phyloP scores from a whole-genome alignment of 2,329 filamentous ascomycete genomes.

The Tolypocladium guangdongense region DNA sequence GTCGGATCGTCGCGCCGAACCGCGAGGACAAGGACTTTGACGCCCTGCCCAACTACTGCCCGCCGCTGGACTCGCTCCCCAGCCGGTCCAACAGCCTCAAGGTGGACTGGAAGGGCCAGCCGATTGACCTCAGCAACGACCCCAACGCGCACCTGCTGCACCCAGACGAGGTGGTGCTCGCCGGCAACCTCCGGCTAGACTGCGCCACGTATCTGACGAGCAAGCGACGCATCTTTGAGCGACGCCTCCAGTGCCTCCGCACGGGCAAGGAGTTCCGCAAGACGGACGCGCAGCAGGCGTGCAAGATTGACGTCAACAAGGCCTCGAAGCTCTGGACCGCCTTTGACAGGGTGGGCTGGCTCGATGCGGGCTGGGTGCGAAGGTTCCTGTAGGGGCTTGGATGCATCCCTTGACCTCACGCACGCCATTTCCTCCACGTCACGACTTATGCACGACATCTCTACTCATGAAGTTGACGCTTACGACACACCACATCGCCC shows the following conservation, averaged over 20 bases:
- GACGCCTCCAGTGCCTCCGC: slow-evolving; percentile 54
- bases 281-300: slow-evolving; percentile 92
- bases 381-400: slow-evolving; percentile 13
- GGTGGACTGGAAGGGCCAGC: slow-evolving; percentile 77
- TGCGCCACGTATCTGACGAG: slow-evolving; percentile 84
- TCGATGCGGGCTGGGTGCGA: slow-evolving; percentile 42
- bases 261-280: slow-evolving; percentile 81
- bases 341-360: slow-evolving; percentile 80
- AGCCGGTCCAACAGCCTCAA: slow-evolving; percentile 61
- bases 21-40: slow-evolving; percentile 76
- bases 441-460: neutral
- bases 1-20: slow-evolving; percentile 49
- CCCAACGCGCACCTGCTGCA: slow-evolving; percentile 61
- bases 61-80: slow-evolving; percentile 55
- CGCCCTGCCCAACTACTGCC: slow-evolving; percentile 60
- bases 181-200: slow-evolving; percentile 69
- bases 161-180: slow-evolving; percentile 65
- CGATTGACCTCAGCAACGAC: slow-evolving; percentile 65
- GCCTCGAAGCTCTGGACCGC: slow-evolving; percentile 86
- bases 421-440: neutral
- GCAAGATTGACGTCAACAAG: slow-evolving; percentile 97
- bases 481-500: neutral
- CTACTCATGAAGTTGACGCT: neutral
- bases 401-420: neutral
- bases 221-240: slow-evolving; percentile 84